These are phyloP conservation scores for Phytophthora sojae DNA, from an alignment of 352 stramenopile genomes.

Conservation along the genomic window DNA sequence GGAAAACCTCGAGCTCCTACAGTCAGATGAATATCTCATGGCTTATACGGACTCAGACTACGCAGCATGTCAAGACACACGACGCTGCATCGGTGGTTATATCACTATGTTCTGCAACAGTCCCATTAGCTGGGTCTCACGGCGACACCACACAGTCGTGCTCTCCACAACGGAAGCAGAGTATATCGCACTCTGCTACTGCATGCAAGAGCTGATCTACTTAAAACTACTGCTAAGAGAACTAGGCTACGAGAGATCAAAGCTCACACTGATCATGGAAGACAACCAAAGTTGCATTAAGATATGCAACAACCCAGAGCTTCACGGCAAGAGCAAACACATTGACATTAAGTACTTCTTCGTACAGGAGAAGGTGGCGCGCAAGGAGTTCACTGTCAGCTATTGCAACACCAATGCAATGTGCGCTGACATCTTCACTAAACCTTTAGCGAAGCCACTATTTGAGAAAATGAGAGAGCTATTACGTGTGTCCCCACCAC, in stretches of 20 bases:
- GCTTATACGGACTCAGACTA: too few relatives aligned
- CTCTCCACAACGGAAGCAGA: neutral
- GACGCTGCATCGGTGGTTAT: neutral
- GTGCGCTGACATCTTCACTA: slow-evolving; percentile 16
- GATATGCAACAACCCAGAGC: slow-evolving; percentile 10
- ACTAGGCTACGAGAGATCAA: slow-evolving; percentile 15
- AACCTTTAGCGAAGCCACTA: neutral
- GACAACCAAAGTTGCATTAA: slow-evolving; percentile 26
- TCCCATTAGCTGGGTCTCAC: neutral
- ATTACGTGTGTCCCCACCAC: too few relatives aligned
- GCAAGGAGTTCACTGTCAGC: slow-evolving; percentile 13
- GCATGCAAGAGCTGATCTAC: slow-evolving; percentile 15
- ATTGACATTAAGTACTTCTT: slow-evolving; percentile 22
- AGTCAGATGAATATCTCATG: too few relatives aligned
- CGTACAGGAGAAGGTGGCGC: slow-evolving; percentile 7
- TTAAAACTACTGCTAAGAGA: slow-evolving; percentile 15
- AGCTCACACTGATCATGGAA: slow-evolving; percentile 17
- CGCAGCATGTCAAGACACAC: too few relatives aligned
- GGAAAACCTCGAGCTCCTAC: too few relatives aligned
- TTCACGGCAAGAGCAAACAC: slow-evolving; percentile 16
- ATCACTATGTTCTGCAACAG: neutral
- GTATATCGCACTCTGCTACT: slow-evolving; percentile 5
- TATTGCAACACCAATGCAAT: slow-evolving; percentile 20
- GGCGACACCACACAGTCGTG: neutral
- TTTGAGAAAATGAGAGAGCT: slow-evolving; percentile 9